These are phyloP conservation scores for Myochromella boudieri DNA, from an alignment of 768 basidiomycete genomes.

Conservation along the genomic window DNA sequence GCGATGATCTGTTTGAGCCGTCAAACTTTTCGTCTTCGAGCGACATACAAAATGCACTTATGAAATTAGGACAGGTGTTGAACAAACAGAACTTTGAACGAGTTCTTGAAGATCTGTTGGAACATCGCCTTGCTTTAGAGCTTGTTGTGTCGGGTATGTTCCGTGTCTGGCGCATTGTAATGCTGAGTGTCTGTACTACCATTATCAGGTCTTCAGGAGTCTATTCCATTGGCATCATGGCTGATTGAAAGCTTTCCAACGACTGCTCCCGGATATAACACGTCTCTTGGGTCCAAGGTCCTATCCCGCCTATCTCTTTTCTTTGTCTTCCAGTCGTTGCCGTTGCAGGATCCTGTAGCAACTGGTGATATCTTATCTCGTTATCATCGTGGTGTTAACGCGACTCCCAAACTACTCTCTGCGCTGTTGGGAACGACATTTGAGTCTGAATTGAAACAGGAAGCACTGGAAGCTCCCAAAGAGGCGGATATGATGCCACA, in stretches of 20 bases:
- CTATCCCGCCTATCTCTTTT: constrained; percentile 7
- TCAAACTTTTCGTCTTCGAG: constrained; percentile 15
- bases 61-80: constrained; percentile 22
- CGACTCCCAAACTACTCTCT: constrained; percentile 10
- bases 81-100: constrained; percentile 19
- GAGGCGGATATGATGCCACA: neutral
- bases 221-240: constrained; percentile 18
- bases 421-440: constrained; percentile 1
- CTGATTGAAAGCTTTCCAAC: constrained; percentile 34
- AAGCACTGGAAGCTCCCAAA: no score
- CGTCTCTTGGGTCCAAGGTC: constrained; percentile 13
- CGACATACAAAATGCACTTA: constrained; percentile 18
- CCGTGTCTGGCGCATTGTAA: no score
- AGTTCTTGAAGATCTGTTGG: constrained; percentile 22
- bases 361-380: neutral
- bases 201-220: constrained; percentile 14
- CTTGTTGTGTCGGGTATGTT: constrained; percentile 25
- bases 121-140: constrained; percentile 21
- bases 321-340: constrained; percentile 4
- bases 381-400: constrained; percentile 7
- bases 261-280: constrained; percentile 1
- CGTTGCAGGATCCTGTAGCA: neutral
- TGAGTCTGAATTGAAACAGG: no score
- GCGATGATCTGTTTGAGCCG: constrained; percentile 19
- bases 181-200: no score